These are phyloP conservation scores for Boletus tomentosulus DNA, from an alignment of 768 basidiomycete genomes.

Conservation along the genomic window DNA sequence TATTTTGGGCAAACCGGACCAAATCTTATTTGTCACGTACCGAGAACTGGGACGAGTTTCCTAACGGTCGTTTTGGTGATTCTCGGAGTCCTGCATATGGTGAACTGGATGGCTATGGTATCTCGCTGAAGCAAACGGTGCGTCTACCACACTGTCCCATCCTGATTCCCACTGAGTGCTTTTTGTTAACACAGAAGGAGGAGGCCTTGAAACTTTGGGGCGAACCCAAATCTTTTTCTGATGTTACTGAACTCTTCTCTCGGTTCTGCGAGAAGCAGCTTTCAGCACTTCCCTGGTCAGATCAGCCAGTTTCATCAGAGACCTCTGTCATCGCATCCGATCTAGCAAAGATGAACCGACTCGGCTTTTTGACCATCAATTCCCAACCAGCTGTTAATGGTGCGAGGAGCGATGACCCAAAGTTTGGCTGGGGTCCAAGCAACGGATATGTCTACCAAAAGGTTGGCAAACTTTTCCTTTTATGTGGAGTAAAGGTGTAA, in stretches of 20 bases:
- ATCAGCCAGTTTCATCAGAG: constrained; percentile 80
- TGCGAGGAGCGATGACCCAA: constrained; percentile 74
- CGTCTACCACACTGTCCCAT: constrained; percentile 16
- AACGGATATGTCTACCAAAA: constrained; percentile 97
- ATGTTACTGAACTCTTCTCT: constrained; percentile 72
- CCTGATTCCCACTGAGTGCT: constrained; percentile 5
- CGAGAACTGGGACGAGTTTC: constrained; percentile 99
- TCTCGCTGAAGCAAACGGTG: constrained; percentile 87
- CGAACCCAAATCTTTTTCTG: constrained; percentile 59
- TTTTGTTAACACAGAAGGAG: constrained; percentile 60
- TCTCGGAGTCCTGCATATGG: constrained; percentile 97
- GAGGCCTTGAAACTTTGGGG: constrained; percentile 89
- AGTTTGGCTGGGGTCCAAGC: constrained; percentile 90
- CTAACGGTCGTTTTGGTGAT: constrained; percentile 98
- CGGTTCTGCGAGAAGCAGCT: constrained; percentile 77
- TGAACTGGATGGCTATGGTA: constrained; percentile 94
- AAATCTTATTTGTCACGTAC: constrained; percentile 95
- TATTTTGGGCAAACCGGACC: constrained; percentile 98
- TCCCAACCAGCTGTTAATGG: constrained; percentile 96
- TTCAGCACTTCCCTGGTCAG: constrained; percentile 89
- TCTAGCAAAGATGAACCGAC: constrained; percentile 79
- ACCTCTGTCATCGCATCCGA: constrained; percentile 75
- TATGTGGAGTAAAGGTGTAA: background rate
- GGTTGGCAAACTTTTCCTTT: constrained; percentile 36
- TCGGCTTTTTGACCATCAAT: constrained; percentile 96